Base-by-base conservation (phyloP, 2,329 filamentous ascomycete genomes). In the Pseudogymnoascus sp. region DNA sequence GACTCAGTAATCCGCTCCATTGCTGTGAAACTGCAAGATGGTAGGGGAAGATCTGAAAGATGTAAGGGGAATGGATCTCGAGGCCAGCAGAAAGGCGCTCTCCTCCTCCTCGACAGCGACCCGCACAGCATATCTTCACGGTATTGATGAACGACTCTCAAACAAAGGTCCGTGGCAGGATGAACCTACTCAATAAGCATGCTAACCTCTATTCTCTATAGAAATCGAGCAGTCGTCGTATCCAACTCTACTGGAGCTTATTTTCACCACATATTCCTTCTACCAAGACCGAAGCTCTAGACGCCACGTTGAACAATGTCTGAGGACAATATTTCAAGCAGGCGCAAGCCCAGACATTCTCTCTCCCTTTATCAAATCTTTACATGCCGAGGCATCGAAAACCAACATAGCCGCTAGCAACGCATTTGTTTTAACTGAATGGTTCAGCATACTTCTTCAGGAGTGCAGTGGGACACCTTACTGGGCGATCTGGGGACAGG, bases 341-440 rank as follows among this genome's bases (percentile, higher is more conserved):
- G 76, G 75, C n/a, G 70, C 79, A 15, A 79, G 87, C 57, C 75
- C 80, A 30, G 80, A 85, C 38, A 74, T 82, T 25, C 75, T 94
- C 57, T 77, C 83, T 38, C 78, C 81, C 1, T 82, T 97, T 62
- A 80, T 91, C 47, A 78, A 81, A 43, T 82, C 82, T 58, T 74
- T 97, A 62, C 83, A 86, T 64, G 76, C 80, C 33, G 93, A 99
- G 74, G 83, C 87, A 12, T 80, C 83, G 64, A 97, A 96, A 73
- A 77, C 82, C 15, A 86, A 85, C 64, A 86, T 97, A 68, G 90
- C 93, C 33, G 77, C 88, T 14, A 84, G 82, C 43, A 95, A 86
- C 74, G 89, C 91, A 4, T 96, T 97, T 71, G 90, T 96, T 57
- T 78, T 99, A 67, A 81, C 94, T 12, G 90, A 96, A 73, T 99